Conservation (phyloP, 768 basidiomycete genomes). For the Amanita exitialis region DNA sequence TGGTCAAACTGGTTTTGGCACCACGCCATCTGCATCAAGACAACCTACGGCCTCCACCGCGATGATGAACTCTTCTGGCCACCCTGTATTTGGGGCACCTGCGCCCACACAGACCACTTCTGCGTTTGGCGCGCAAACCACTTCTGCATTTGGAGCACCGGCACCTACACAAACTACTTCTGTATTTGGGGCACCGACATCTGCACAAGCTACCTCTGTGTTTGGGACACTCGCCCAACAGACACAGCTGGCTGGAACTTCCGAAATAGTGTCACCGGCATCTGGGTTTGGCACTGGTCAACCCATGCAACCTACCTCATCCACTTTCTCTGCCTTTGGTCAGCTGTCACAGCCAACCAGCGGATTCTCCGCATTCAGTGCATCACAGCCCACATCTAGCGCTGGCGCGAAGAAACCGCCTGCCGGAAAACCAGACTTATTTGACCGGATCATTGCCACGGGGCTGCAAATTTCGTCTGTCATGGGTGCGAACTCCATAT, state of each 20-base stretch:
- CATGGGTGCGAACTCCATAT: not conserved
- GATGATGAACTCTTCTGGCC: conserved; percentile 12
- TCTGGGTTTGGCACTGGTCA: conserved; percentile 12
- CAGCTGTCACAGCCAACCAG: not conserved
- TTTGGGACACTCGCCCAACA: no score
- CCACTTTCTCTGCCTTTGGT: conserved; percentile 11
- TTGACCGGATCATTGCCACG: not conserved
- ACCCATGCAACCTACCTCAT: conserved; percentile 8
- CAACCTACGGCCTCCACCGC: conserved; percentile 17
- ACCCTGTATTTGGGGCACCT: no score
- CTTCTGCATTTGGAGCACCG: no score
- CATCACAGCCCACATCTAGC: not conserved
- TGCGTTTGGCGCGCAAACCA: no score
- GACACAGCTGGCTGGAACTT: no score
- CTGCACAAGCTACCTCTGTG: no score
- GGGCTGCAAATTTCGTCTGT: not conserved
- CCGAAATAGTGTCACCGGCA: no score
- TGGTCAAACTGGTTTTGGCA: conserved; percentile 28
- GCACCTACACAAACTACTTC: no score
- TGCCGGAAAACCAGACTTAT: conserved; percentile 4
- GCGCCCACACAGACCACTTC: no score
- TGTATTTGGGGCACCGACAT: no score
- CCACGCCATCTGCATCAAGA: conserved; percentile 20
- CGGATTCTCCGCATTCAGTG: not conserved
- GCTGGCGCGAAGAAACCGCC: not conserved